These are phyloP conservation scores for Toxicodendron radicans DNA, from an alignment of 345 rosid genomes.

Conservation along the genomic window DNA sequence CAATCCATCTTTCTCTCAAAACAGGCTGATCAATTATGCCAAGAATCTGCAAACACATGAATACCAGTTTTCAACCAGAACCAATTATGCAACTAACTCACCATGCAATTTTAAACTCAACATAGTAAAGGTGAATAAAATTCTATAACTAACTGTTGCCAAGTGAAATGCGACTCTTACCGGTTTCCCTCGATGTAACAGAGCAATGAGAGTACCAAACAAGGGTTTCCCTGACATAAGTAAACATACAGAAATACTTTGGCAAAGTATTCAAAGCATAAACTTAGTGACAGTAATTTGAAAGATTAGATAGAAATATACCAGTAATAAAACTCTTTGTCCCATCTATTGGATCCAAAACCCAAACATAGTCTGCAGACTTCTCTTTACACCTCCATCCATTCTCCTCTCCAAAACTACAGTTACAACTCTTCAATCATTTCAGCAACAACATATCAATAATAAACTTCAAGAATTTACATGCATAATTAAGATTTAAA, in stretches of 20 bases:
- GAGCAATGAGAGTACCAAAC: slow-evolving; percentile 88
- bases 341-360: slow-evolving; percentile 95
- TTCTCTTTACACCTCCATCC: slow-evolving; percentile 89
- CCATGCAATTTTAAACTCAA: background rate
- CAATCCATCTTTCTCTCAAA: slow-evolving; percentile 90
- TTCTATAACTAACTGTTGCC: background rate
- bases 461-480: slow-evolving; percentile 3
- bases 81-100: background rate
- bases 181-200: slow-evolving; percentile 75
- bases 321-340: slow-evolving; percentile 97
- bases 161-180: slow-evolving; percentile 42
- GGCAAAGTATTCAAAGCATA: slow-evolving; percentile 8
- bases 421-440: slow-evolving; percentile 26
- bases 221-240: slow-evolving; percentile 77
- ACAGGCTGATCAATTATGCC: slow-evolving; percentile 92
- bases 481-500: too few species aligned
- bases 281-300: background rate
- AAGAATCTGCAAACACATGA: slow-evolving; percentile 58
- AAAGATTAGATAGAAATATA: slow-evolving; percentile 18
- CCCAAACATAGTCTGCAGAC: slow-evolving; percentile 92
- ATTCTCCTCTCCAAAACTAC: slow-evolving; percentile 93
- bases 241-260: slow-evolving; percentile 12
- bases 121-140: background rate
- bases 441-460: slow-evolving; percentile 16
- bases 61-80: background rate